A percentile compares a stretch with the other conserved stretches of the same genome.
Evolutionary conservation across 2,329 filamentous ascomycete species (phyloP).

Genomic region (Colletotrichum australisinense): DNA sequence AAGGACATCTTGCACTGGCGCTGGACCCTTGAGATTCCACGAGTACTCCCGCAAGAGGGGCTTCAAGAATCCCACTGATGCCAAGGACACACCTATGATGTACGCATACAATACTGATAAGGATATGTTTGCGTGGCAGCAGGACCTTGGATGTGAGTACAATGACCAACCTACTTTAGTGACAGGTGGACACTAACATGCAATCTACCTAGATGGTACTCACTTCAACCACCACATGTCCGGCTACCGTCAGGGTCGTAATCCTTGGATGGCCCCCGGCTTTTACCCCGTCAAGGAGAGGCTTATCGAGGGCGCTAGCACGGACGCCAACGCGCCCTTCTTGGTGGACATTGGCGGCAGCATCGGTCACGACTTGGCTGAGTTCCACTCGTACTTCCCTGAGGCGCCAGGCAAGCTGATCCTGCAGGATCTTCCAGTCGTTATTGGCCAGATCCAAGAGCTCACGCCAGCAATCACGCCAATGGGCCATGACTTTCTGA

Average conservation of each 20-base stretch:
- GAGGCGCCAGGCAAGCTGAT: conserved; percentile 48
- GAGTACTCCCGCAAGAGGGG: conserved; percentile 43
- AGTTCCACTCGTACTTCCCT: conserved; percentile 49
- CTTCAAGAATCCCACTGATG: conserved; percentile 45
- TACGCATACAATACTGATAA: conserved; percentile 48
- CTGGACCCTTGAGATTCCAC: conserved; percentile 42
- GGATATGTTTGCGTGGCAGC: conserved; percentile 49
- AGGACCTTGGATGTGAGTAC: conserved; percentile 34
- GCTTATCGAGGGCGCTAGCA: conserved; percentile 44
- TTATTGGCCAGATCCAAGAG: conserved; percentile 47
- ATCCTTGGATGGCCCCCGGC: conserved; percentile 46
- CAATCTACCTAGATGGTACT: conserved; percentile 2
- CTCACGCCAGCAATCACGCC: conserved; percentile 44
- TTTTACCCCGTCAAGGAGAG: conserved; percentile 47
- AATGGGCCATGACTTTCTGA: conserved; percentile 59
- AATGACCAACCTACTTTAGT: not conserved
- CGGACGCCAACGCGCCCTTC: conserved; percentile 36
- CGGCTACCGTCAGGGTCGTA: conserved; percentile 47
- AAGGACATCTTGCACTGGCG: conserved; percentile 28
- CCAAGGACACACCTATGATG: conserved; percentile 44
- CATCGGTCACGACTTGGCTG: conserved; percentile 48
- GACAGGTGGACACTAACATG: not conserved
- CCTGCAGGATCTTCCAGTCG: conserved; percentile 59
- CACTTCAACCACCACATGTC: conserved; percentile 53
- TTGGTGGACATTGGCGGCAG: conserved; percentile 51